Base-by-base conservation (phyloP, 176 grass and related monocot species). In the Paspalum vaginatum region DNA sequence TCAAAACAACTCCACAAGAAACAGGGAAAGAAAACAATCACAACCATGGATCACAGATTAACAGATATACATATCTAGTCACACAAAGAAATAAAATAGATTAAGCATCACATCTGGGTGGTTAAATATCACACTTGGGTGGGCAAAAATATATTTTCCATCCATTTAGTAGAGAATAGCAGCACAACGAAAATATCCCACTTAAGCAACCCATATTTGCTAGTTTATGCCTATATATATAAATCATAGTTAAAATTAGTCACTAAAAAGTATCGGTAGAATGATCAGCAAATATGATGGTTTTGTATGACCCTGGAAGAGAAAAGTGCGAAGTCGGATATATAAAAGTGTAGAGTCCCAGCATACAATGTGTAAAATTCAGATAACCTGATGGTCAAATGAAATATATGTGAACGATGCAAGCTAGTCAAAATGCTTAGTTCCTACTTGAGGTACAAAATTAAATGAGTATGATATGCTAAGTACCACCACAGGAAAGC, bases 61-160 rank as follows among this genome's bases (percentile, higher is more conserved):
- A 55, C 13, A 81, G 39, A 58, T 50, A 43, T 48, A 75, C 39
- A 32, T 80, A 52, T 78, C 17, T 46, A 56, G 45, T 53, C 17
- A n/a, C 15, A 84, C 18, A 24, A 25, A 84, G 59, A 84, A 79
- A 78, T 57, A 65, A 63, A 70, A 65, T 27, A 76, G 32, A 50
- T 62, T 61, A 83, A n/a, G 64, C 55, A 73, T 20, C 21, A 66
- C 24, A 26, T 67, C 70, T 61, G 61, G 2, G 40, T 11, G 9
- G 39, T 11, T 7, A 64, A 67, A 37, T 50, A 22, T 9, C 11
- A 21, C 73, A 20, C 16, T 32, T 32, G 3, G 32, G 32, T 32
- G 32, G 32, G 32, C 32, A 32, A 32, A 32, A 32, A 32, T 2
- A 32, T 3, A 32, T 32, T 32, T 32, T 32, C 32, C 71, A 50